These are phyloP conservation scores for Lophium mytilinum DNA, from an alignment of 495 filamentous ascomycete species.

Conservation along the genomic window DNA sequence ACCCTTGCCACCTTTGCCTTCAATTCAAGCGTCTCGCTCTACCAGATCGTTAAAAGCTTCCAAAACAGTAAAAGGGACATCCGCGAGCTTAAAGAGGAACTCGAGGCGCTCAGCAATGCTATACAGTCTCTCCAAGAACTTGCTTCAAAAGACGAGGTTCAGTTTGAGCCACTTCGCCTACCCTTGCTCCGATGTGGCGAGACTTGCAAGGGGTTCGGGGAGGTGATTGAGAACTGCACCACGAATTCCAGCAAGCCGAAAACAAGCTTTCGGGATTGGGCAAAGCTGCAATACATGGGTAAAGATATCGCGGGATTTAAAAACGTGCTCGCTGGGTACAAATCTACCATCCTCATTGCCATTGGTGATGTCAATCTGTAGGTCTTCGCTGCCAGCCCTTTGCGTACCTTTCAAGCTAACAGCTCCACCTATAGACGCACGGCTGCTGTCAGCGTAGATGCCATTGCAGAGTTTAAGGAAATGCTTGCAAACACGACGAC, in stretches of 20 bases:
- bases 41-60: constrained; percentile 37
- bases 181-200: constrained; percentile 29
- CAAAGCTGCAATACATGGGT: constrained; percentile 29
- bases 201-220: constrained; percentile 29
- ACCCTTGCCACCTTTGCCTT: constrained; percentile 36
- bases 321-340: background rate
- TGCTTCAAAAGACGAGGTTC: background rate
- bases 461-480: no score
- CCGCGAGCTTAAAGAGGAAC: constrained; percentile 37
- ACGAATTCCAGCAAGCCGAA: constrained; percentile 18
- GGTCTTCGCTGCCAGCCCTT: background rate
- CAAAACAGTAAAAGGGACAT: constrained; percentile 33
- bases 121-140: no score
- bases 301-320: constrained; percentile 23
- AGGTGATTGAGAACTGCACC: constrained; percentile 25
- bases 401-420: no score
- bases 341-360: background rate
- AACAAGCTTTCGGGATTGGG: constrained; percentile 34
- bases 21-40: constrained; percentile 35
- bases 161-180: constrained; percentile 2
- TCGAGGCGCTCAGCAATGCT: constrained; percentile 27
- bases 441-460: no score
- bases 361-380: constrained; percentile 2
- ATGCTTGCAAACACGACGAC: no score
- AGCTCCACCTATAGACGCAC: no score